phyloP scores from a whole-genome alignment of 2,329 filamentous ascomycete genomes.

The Aschersonia sp. region DNA sequence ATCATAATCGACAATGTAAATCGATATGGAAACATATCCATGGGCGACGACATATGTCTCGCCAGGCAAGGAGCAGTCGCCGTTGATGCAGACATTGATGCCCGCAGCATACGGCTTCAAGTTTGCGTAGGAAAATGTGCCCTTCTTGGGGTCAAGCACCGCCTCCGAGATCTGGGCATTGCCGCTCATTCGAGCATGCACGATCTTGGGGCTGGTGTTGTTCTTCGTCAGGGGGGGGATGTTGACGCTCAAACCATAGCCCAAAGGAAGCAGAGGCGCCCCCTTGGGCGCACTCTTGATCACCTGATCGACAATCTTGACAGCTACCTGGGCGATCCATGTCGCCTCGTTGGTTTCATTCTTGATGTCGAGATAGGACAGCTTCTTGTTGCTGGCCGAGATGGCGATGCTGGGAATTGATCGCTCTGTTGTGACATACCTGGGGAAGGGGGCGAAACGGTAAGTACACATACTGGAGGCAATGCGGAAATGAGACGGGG shows the following conservation, averaged over 20 bases:
- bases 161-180: conserved; percentile 31
- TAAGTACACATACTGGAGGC: too few species aligned
- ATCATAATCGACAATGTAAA: conserved; percentile 36
- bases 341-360: conserved; percentile 29
- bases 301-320: conserved; percentile 28
- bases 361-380: conserved; percentile 22
- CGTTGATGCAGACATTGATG: conserved; percentile 34
- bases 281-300: conserved; percentile 19
- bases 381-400: conserved; percentile 26
- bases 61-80: conserved; percentile 32
- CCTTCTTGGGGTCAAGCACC: conserved; percentile 25
- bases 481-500: too few species aligned
- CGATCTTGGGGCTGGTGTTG: conserved; percentile 23
- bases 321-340: conserved; percentile 24
- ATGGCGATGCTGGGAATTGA: conserved; percentile 35
- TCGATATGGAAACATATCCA: conserved; percentile 24
- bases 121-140: conserved; percentile 26
- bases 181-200: conserved; percentile 33
- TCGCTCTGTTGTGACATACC: conserved; percentile 33
- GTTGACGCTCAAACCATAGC: conserved; percentile 38
- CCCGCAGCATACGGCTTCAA: conserved; percentile 22
- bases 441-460: conserved; percentile 4
- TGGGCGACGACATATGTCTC: conserved; percentile 31
- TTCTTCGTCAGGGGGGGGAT: conserved; percentile 28
- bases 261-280: conserved; percentile 25